Base-by-base conservation (phyloP, 1,139 yeast species). In the Kodamaea derodonti region DNA sequence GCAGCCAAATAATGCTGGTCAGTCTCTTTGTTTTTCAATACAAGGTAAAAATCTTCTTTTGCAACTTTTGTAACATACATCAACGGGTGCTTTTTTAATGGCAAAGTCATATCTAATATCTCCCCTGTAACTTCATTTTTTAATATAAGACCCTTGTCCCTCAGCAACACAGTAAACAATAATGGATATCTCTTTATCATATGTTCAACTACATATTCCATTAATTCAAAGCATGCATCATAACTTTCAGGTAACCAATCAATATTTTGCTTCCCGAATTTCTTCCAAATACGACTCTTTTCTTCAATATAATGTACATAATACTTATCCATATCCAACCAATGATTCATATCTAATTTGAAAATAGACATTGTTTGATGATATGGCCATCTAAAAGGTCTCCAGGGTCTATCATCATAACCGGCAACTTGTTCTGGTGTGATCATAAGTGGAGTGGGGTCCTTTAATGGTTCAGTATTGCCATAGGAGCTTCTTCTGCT, bases 321-420 rank as follows among this genome's bases (percentile, higher is more conserved):
- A 57, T 78, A 81, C 53, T 79, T 80, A 54, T 82, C 88, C 88
- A 82, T 82, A 49, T 81, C 88, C 38, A 82, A 61, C 90, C 88
- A 82, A 53, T 82, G 85, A 53, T 81, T 79, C 22, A 80, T 65
- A 48, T 81, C 85, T 24, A 82, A 66, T 51, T 78, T 78, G 62
- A 71, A 80, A 34, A 81, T 79, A 11, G 84, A 75, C 90, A 82
- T 82, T 2, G 88, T 82, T 56, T 82, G 90, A 52, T 81, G 87
- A 51, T 81, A 81, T 15, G 88, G 88, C 82, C 84, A 80, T 49
- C 88, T 64, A 58, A 82, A 82, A 3, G 88, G 87, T 55, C 90
- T 67, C 88, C 90, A 82, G 11, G 88, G 87, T 53, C 88, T 68
- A 48, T 80, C 88, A 45, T 81, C 85, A 50, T 80, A 79, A 16